phyloP scores from a whole-genome alignment of 306 rosid genomes.

The Casuarina glauca region DNA sequence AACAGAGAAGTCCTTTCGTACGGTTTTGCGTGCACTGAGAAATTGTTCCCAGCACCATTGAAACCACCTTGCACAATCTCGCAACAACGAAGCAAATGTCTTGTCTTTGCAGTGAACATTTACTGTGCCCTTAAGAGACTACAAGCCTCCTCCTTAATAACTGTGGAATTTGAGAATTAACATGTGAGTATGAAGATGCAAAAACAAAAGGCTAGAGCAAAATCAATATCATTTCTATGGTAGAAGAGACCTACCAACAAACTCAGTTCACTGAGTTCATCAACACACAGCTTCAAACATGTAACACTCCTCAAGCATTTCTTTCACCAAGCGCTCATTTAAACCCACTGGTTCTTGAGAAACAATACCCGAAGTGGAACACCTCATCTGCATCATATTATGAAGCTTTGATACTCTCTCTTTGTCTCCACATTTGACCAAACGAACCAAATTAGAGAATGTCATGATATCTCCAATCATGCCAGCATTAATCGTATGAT shows the following conservation, averaged over 20 bases:
- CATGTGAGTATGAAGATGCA: constrained; percentile 2
- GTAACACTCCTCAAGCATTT: not conserved
- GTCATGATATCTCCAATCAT: constrained; percentile 25
- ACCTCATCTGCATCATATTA: not conserved
- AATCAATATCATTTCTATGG: not conserved
- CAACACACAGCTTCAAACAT: constrained; percentile 15
- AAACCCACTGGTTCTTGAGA: not conserved
- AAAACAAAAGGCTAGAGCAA: not conserved
- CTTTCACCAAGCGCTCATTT: not conserved
- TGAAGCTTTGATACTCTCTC: constrained; percentile 10
- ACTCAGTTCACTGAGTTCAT: constrained; percentile 11
- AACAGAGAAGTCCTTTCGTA: not conserved
- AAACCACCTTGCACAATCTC: not conserved
- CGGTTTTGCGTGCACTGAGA: not conserved
- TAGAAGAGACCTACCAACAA: not conserved
- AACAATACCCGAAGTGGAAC: not conserved
- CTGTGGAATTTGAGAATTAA: not conserved
- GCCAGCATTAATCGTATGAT: constrained; percentile 37
- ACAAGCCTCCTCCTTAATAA: not conserved
- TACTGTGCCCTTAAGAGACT: constrained; percentile 4
- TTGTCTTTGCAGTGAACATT: not conserved
- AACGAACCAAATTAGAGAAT: constrained; percentile 20
- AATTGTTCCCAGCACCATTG: not conserved
- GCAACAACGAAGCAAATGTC: not conserved
- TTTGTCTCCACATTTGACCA: constrained; percentile 15